These are phyloP conservation scores for Vaccinium darrowii DNA, from an alignment of 148 eudicot genomes.

Conservation along the genomic window DNA sequence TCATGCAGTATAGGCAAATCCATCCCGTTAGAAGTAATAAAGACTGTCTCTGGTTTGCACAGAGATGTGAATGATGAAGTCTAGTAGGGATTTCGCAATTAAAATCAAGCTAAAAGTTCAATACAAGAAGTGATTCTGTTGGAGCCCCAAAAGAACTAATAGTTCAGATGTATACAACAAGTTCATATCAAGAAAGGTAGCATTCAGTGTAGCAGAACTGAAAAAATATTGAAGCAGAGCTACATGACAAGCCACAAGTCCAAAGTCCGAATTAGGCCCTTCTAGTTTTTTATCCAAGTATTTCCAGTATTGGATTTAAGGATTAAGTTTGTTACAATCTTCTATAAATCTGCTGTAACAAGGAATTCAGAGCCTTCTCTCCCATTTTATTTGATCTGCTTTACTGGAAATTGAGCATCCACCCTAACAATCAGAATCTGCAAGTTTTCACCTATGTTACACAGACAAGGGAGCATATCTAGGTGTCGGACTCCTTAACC, in stretches of 20 bases:
- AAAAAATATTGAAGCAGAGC: neutral
- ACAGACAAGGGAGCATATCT: too few species aligned
- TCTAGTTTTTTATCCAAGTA: neutral
- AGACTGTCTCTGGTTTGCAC: neutral
- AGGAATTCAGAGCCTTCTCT: neutral
- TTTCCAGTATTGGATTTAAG: neutral
- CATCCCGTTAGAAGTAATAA: neutral
- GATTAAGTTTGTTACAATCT: neutral
- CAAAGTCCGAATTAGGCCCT: neutral
- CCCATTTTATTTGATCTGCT: neutral
- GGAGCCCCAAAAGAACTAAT: neutral
- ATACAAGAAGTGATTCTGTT: neutral
- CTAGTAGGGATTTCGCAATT: neutral
- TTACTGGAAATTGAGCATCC: neutral
- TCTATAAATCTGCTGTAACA: neutral
- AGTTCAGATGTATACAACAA: neutral
- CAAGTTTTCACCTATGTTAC: neutral
- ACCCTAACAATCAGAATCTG: neutral
- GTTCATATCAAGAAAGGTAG: slow-evolving; percentile 1
- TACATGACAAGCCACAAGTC: neutral
- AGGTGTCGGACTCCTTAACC: too few species aligned
- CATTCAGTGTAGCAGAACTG: neutral
- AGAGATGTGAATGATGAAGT: neutral
- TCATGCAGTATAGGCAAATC: neutral
- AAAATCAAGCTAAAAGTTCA: neutral